Percentiles rank a stretch among this genome's conserved stretches.
Conservation (phyloP, 495 filamentous ascomycete genomes). For the Aspergillus bertholletiae region DNA sequence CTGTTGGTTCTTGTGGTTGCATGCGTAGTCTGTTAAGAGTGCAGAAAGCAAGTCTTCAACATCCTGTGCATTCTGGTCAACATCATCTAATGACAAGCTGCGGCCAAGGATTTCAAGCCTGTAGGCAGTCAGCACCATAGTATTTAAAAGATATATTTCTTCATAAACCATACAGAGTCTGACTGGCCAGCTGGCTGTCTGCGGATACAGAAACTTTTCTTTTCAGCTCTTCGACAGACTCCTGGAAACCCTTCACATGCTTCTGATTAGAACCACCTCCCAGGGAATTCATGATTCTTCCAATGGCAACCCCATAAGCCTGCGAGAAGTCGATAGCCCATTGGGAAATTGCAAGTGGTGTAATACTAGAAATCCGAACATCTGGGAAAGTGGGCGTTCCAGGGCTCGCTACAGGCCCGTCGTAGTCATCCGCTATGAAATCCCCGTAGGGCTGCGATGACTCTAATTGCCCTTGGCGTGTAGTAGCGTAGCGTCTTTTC, state of each 20-base stretch:
- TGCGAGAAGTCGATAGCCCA: conserved; percentile 33
- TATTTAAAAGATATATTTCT: background rate
- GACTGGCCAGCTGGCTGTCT: conserved; percentile 1
- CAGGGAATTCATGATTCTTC: conserved; percentile 2
- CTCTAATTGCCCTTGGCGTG: background rate
- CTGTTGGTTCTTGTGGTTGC: conserved; percentile 1
- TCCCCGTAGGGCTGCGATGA: conserved; percentile 12
- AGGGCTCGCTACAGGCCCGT: conserved; percentile 21
- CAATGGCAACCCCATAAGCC: conserved; percentile 26
- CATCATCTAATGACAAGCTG: conserved; percentile 25
- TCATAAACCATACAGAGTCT: conserved; percentile 21
- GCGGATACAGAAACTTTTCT: background rate
- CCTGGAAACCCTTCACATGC: conserved; percentile 13
- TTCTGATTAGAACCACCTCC: background rate
- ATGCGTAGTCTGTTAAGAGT: conserved; percentile 2
- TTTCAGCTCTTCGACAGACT: conserved; percentile 15
- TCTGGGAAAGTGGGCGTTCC: background rate
- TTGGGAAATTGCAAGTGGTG: conserved; percentile 12
- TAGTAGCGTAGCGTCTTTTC: conserved; percentile 17
- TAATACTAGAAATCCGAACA: conserved; percentile 4
- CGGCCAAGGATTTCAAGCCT: conserved; percentile 29
- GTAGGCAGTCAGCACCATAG: conserved; percentile 4
- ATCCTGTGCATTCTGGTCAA: conserved; percentile 31
- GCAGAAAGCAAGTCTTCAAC: conserved; percentile 21
- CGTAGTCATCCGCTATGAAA: conserved; percentile 39